Evolutionary conservation across 257 asterid genomes (phyloP).

Genomic region (Solanum pennellii): DNA sequence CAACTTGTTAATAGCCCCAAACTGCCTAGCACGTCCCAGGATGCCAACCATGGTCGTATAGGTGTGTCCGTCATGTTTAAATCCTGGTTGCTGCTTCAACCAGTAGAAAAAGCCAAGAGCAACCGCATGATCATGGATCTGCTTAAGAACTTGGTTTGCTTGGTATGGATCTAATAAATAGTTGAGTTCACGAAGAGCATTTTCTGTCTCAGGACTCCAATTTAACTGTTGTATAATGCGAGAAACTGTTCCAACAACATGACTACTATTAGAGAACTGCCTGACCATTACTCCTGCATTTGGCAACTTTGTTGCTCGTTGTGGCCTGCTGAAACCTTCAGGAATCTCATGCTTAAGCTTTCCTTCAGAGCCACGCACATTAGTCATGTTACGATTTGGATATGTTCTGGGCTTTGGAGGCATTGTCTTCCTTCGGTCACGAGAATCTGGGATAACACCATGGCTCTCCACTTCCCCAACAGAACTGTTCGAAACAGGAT

Average conservation of each 20-base stretch:
- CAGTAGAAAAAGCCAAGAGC: conserved; percentile 87
- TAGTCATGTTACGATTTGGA: conserved; percentile 23
- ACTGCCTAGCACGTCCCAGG: conserved; percentile 87
- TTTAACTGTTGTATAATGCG: conserved; percentile 45
- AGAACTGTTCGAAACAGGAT: conserved; percentile 12
- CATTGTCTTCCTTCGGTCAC: conserved; percentile 26
- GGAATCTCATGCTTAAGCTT: conserved; percentile 18
- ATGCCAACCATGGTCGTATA: conserved; percentile 97
- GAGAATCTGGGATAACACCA: conserved; percentile 6
- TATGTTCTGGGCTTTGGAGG: conserved; percentile 42
- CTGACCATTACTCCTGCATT: conserved; percentile 19
- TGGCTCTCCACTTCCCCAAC: conserved; percentile 19
- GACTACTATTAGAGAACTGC: conserved; percentile 25
- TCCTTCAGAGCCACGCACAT: conserved; percentile 30
- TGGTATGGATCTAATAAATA: conserved; percentile 61
- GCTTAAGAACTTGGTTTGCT: conserved; percentile 87
- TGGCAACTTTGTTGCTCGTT: conserved; percentile 24
- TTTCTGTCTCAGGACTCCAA: conserved; percentile 69
- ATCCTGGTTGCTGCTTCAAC: conserved; percentile 69
- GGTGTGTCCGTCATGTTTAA: conserved; percentile 87
- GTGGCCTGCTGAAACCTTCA: conserved; percentile 32
- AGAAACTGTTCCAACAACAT: conserved; percentile 44
- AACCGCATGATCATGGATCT: conserved; percentile 56
- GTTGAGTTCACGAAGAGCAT: conserved; percentile 55
- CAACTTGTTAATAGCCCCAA: conserved; percentile 53